These are phyloP conservation scores for Leccinum barrowsii DNA, from an alignment of 768 basidiomycete genomes.

Conservation along the genomic window DNA sequence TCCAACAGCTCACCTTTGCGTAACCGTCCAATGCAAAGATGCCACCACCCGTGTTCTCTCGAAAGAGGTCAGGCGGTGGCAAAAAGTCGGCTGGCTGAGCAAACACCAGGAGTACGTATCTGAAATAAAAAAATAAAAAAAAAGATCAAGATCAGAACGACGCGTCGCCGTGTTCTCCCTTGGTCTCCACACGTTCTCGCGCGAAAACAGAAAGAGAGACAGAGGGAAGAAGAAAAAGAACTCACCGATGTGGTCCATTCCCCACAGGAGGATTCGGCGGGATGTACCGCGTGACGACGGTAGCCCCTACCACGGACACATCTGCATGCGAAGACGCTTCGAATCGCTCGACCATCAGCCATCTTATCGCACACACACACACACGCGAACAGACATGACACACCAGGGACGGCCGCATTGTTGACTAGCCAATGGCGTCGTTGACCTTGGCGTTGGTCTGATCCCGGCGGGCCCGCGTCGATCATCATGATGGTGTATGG, in stretches of 20 bases:
- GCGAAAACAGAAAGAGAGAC: background rate
- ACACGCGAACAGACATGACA: conserved; percentile 8
- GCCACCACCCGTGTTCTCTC: conserved; percentile 48
- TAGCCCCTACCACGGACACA: conserved; percentile 43
- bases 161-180: background rate
- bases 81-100: conserved; percentile 60
- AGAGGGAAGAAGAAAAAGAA: background rate
- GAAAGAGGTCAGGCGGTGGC: conserved; percentile 54
- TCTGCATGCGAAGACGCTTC: conserved; percentile 27
- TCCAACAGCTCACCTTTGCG: conserved; percentile 39
- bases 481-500: conserved; percentile 71
- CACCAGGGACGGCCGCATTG: conserved; percentile 49
- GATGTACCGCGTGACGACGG: conserved; percentile 59
- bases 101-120: conserved; percentile 68
- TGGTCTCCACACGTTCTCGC: background rate
- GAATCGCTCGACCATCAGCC: background rate
- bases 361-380: background rate
- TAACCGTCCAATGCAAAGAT: conserved; percentile 58
- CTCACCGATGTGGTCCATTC: conserved; percentile 70
- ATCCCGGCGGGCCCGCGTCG: conserved; percentile 68
- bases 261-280: conserved; percentile 69
- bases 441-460: conserved; percentile 52
- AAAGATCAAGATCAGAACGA: background rate
- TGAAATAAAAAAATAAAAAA: conserved; percentile 20
- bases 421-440: conserved; percentile 84